Evolutionary conservation across 805 yeast genomes (phyloP).

Genomic region (Starmerella stigmatis): DNA sequence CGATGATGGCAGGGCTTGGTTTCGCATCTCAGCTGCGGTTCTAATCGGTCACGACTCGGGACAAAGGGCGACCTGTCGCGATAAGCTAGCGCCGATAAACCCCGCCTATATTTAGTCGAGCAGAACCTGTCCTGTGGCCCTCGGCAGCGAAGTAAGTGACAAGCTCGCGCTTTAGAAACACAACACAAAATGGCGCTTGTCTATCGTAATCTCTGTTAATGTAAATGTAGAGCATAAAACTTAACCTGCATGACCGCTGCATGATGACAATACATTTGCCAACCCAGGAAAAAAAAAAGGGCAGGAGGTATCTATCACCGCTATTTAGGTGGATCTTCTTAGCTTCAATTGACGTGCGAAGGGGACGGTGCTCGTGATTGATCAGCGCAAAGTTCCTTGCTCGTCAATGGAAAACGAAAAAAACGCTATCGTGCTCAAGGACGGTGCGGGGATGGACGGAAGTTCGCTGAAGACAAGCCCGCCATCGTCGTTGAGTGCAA

Average conservation of each 20-base stretch:
- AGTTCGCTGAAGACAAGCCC: background rate
- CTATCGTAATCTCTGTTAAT: too few species aligned
- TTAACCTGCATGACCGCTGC: background rate
- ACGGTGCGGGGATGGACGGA: background rate
- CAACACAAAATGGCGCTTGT: too few species aligned
- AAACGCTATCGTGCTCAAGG: background rate
- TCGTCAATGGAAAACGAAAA: conserved; percentile 1
- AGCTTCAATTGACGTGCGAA: background rate
- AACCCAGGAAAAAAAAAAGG: background rate
- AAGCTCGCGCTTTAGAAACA: too few species aligned
- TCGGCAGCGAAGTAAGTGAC: too few species aligned
- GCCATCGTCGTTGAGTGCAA: background rate
- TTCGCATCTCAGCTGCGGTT: too few species aligned
- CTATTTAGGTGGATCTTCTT: background rate
- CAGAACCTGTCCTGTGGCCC: too few species aligned
- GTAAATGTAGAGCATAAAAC: background rate
- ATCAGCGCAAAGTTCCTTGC: background rate
- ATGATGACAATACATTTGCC: background rate
- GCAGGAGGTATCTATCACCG: background rate
- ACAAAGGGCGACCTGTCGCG: too few species aligned
- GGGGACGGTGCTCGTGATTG: background rate
- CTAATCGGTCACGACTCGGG: too few species aligned
- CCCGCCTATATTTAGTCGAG: too few species aligned
- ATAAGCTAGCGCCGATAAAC: too few species aligned
- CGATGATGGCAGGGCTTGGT: too few species aligned